Conservation (phyloP, 306 rosid species). For the Benincasa hispida region DNA sequence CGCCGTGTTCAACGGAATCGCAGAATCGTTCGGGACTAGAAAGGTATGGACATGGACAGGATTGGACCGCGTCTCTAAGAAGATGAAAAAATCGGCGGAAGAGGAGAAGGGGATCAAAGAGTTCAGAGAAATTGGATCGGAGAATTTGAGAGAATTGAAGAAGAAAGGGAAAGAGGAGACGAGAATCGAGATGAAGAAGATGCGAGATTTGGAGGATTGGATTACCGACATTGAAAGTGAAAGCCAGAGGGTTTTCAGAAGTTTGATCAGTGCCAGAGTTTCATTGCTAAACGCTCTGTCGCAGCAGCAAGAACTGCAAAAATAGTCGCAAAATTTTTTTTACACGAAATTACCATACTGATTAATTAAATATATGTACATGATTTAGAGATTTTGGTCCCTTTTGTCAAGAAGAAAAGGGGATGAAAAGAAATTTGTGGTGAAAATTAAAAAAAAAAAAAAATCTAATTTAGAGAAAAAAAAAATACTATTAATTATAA, state of each 20-base stretch:
- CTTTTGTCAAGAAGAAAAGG: not conserved
- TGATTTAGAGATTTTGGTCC: not conserved
- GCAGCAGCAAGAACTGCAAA: conserved; percentile 6
- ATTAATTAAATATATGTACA: not conserved
- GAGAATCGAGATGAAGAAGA: conserved; percentile 37
- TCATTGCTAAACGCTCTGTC: conserved; percentile 52
- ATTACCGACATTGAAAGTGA: conserved; percentile 32
- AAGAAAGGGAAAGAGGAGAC: conserved; percentile 47
- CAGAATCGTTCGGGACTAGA: conserved; percentile 22
- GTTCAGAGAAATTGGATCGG: conserved; percentile 14
- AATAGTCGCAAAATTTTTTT: not conserved
- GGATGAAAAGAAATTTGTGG: not conserved
- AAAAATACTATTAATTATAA: not conserved
- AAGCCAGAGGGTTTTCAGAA: conserved; percentile 43
- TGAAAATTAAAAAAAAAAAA: not conserved
- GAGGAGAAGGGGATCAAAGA: conserved; percentile 33
- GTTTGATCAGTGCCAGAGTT: conserved; percentile 58
- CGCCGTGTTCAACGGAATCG: conserved; percentile 41
- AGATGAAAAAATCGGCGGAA: not conserved
- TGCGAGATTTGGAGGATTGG: conserved; percentile 45
- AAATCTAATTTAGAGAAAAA: not conserved
- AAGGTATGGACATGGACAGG: conserved; percentile 28
- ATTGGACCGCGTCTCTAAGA: conserved; percentile 22
- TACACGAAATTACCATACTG: not conserved
- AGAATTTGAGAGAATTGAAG: conserved; percentile 22